Conservation (phyloP, 2,329 filamentous ascomycete species). For the Acrocalymma vagum region DNA sequence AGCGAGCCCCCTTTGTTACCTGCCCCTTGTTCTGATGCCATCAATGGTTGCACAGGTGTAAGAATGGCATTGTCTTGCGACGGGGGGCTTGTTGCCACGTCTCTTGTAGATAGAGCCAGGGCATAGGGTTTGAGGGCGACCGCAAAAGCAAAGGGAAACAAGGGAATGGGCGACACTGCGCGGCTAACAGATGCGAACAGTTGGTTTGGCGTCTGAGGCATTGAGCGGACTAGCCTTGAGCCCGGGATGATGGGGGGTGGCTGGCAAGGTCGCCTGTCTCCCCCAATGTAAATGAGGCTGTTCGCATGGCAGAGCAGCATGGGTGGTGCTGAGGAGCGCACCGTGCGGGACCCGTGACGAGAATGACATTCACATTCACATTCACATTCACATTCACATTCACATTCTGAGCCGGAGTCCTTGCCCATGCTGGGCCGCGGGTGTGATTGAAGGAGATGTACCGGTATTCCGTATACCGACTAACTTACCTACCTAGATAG, state of each 20-base stretch:
- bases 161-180: conserved; percentile 15
- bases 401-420: conserved; percentile 7
- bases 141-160: conserved; percentile 13
- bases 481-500: no score
- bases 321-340: conserved; percentile 26
- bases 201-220: conserved; percentile 46
- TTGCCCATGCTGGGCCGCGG: no score
- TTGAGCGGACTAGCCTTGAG: conserved; percentile 20
- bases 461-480: background rate
- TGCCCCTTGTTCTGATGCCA: conserved; percentile 34
- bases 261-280: conserved; percentile 23
- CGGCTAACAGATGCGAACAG: conserved; percentile 44
- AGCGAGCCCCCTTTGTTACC: no score
- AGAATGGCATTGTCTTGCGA: conserved; percentile 20
- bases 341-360: conserved; percentile 36
- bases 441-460: no score
- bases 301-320: conserved; percentile 44
- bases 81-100: conserved; percentile 33
- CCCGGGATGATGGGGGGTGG: conserved; percentile 20
- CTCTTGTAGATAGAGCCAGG: conserved; percentile 20
- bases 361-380: conserved; percentile 16
- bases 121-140: conserved; percentile 15
- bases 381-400: conserved; percentile 7
- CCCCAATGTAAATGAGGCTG: conserved; percentile 32
- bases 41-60: conserved; percentile 38